Conservation (phyloP, 2,329 filamentous ascomycete species). For the Cercospora beticola region DNA sequence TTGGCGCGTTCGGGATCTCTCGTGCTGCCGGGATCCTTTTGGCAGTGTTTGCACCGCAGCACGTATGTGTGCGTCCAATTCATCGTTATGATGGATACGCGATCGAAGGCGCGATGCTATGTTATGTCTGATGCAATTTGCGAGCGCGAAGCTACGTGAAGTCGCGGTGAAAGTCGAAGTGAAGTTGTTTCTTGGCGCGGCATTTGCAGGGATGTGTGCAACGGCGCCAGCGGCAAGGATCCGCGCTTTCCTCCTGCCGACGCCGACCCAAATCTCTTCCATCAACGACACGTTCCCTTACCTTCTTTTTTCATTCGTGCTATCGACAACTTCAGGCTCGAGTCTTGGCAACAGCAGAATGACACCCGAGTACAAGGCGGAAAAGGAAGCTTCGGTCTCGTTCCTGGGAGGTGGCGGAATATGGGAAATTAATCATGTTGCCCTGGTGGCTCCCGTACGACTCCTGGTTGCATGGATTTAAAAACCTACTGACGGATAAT, state of each 20-base stretch:
- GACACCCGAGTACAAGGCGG: slow-evolving; percentile 71
- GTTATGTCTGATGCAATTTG: not conserved
- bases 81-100: not conserved
- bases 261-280: slow-evolving; percentile 8
- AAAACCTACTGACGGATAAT: slow-evolving; percentile 29
- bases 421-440: slow-evolving; percentile 82
- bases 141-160: not conserved
- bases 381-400: slow-evolving; percentile 95
- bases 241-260: not conserved
- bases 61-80: not conserved
- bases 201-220: slow-evolving; percentile 1
- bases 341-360: slow-evolving; percentile 20
- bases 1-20: not conserved
- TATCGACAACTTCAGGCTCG: not conserved
- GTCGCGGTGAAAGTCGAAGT: not conserved
- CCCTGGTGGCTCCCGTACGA: slow-evolving; percentile 78
- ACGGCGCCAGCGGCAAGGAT: slow-evolving; percentile 7
- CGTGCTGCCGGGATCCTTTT: not conserved
- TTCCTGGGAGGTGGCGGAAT: slow-evolving; percentile 81
- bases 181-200: slow-evolving; percentile 6
- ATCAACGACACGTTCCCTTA: slow-evolving; percentile 13
- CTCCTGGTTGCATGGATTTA: slow-evolving; percentile 29
- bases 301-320: slow-evolving; percentile 9
- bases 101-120: not conserved
- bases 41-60: not conserved